phyloP scores from a whole-genome alignment of 2,329 filamentous ascomycete species.

The Penicillium decumbens region DNA sequence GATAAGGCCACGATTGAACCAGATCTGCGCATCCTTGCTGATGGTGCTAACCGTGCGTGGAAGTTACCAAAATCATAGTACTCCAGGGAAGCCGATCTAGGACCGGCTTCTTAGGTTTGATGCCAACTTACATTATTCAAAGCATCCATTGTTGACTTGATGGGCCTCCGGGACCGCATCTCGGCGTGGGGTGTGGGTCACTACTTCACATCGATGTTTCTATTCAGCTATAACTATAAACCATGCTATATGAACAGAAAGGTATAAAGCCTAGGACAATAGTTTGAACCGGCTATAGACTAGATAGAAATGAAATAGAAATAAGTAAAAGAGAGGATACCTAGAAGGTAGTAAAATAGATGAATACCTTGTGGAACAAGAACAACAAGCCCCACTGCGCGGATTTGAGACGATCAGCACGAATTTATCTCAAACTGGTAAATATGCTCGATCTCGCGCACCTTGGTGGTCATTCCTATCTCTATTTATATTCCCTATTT shows the following conservation, averaged over 20 bases:
- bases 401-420: constrained; percentile 16
- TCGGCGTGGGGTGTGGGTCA: neutral
- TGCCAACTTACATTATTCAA: constrained; percentile 4
- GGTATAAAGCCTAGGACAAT: too few species aligned
- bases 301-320: too few species aligned
- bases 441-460: constrained; percentile 28
- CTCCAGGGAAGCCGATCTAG: constrained; percentile 7
- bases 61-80: constrained; percentile 36
- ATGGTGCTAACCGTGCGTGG: constrained; percentile 34
- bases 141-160: neutral
- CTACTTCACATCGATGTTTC: too few species aligned
- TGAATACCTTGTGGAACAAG: too few species aligned
- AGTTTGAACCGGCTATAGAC: too few species aligned
- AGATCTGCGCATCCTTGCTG: constrained; percentile 31
- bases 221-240: too few species aligned
- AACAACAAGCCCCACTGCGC: constrained; percentile 6
- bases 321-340: too few species aligned
- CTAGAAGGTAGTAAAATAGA: too few species aligned
- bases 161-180: neutral
- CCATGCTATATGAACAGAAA: too few species aligned
- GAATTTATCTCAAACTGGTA: constrained; percentile 7
- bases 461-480: constrained; percentile 8
- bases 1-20: constrained; percentile 38
- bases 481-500: constrained; percentile 3
- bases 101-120: constrained; percentile 1